A percentile compares a stretch with the other conserved stretches of the same genome.
phyloP scores from a whole-genome alignment of 768 basidiomycete species.

The Trametes punicea region DNA sequence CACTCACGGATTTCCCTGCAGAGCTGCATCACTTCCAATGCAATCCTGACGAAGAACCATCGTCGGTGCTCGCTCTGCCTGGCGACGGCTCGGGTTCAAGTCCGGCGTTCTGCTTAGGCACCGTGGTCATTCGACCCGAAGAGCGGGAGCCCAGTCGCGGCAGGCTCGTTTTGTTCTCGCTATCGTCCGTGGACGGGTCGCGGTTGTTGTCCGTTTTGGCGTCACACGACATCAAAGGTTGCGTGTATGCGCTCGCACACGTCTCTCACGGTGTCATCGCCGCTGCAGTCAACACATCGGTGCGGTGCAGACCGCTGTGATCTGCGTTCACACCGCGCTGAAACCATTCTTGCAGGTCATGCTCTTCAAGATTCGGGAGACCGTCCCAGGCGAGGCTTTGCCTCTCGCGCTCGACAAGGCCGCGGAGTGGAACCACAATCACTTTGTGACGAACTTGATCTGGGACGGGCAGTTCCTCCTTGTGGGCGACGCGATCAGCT shows the following conservation, averaged over 20 bases:
- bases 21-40: conserved; percentile 49
- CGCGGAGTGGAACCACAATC: conserved; percentile 77
- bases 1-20: conserved; percentile 21
- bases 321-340: neutral
- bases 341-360: conserved; percentile 20
- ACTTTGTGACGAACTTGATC: conserved; percentile 67
- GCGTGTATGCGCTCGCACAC: conserved; percentile 61
- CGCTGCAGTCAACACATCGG: conserved; percentile 74
- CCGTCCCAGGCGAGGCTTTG: conserved; percentile 38
- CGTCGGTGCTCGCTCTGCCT: conserved; percentile 41
- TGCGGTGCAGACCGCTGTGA: too few species aligned
- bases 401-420: conserved; percentile 37
- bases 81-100: neutral
- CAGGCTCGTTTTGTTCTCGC: conserved; percentile 55
- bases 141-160: conserved; percentile 44
- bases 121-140: conserved; percentile 30
- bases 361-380: conserved; percentile 40
- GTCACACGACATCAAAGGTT: conserved; percentile 51
- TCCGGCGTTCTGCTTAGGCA: conserved; percentile 38
- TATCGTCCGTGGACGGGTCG: conserved; percentile 26
- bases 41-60: conserved; percentile 58
- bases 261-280: conserved; percentile 47
- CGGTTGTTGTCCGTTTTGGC: conserved; percentile 34
- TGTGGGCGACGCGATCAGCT: conserved; percentile 79
- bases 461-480: conserved; percentile 53